A percentile compares a stretch with the other conserved stretches of the same genome.
Conservation (phyloP, 805 yeast genomes). For the Lachancea fermentati region DNA sequence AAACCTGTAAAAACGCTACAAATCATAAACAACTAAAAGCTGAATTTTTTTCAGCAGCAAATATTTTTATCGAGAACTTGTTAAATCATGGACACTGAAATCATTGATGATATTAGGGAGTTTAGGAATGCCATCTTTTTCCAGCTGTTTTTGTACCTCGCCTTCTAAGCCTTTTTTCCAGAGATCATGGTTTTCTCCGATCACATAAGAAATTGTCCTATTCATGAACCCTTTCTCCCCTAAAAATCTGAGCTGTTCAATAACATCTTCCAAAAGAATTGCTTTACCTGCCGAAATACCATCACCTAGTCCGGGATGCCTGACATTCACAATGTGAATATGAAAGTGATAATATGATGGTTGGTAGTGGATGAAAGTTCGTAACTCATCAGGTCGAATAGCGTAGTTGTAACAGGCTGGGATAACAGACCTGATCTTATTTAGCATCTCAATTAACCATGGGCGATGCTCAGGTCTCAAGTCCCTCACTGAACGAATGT, state of each 20-base stretch:
- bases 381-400: conserved; percentile 50
- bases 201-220: conserved; percentile 54
- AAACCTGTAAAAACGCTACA: too few relatives aligned
- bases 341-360: conserved; percentile 97
- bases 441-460: conserved; percentile 47
- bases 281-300: conserved; percentile 78
- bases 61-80: background rate
- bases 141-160: conserved; percentile 23
- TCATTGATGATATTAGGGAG: conserved; percentile 9
- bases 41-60: background rate
- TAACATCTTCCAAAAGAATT: conserved; percentile 69
- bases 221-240: conserved; percentile 52
- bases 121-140: conserved; percentile 27
- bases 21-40: background rate
- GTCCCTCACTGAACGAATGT: conserved; percentile 72
- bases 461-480: conserved; percentile 51
- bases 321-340: conserved; percentile 76
- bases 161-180: conserved; percentile 44
- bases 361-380: conserved; percentile 85
- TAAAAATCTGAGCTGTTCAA: conserved; percentile 56
- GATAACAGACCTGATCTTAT: conserved; percentile 44
- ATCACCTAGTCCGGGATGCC: conserved; percentile 60
- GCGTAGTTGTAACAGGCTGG: conserved; percentile 39
- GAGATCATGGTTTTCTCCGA: conserved; percentile 75
- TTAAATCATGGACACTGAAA: conserved; percentile 2